Percentiles rank a stretch among this genome's conserved stretches.
Evolutionary conservation across 768 basidiomycete species (phyloP).

Genomic region (Termitomyces sp.): DNA sequence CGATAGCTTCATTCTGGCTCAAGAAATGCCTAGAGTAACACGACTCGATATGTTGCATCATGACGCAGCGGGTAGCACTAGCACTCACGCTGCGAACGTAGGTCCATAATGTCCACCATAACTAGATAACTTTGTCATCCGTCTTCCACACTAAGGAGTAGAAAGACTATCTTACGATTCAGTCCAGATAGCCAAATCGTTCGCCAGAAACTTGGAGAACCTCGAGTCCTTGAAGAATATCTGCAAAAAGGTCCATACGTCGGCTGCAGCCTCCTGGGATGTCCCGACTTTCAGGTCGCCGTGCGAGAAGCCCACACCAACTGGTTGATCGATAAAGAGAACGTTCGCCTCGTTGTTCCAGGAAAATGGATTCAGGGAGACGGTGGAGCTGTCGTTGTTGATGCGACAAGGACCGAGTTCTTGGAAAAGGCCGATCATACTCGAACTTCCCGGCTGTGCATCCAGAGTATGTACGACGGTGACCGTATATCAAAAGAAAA

Average conservation of each 20-base stretch:
- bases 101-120: conserved; percentile 74
- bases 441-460: conserved; percentile 46
- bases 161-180: conserved; percentile 41
- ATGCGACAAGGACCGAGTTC: conserved; percentile 74
- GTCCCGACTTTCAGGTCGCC: conserved; percentile 45
- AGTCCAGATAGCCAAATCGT: conserved; percentile 56
- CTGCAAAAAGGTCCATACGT: conserved; percentile 61
- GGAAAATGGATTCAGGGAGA: conserved; percentile 47
- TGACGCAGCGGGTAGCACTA: conserved; percentile 9
- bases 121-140: conserved; percentile 14
- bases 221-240: conserved; percentile 53
- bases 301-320: conserved; percentile 61
- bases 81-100: conserved; percentile 49
- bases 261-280: conserved; percentile 47
- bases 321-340: conserved; percentile 61
- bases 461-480: not conserved
- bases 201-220: conserved; percentile 41
- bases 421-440: conserved; percentile 65
- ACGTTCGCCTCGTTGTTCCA: conserved; percentile 58
- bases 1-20: conserved; percentile 53
- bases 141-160: not conserved
- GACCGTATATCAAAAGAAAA: not conserved
- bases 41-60: not conserved
- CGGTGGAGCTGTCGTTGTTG: conserved; percentile 44
- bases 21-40: conserved; percentile 40